Conservation (phyloP, 805 yeast species). For the Saccharomycopsis babjevae region DNA sequence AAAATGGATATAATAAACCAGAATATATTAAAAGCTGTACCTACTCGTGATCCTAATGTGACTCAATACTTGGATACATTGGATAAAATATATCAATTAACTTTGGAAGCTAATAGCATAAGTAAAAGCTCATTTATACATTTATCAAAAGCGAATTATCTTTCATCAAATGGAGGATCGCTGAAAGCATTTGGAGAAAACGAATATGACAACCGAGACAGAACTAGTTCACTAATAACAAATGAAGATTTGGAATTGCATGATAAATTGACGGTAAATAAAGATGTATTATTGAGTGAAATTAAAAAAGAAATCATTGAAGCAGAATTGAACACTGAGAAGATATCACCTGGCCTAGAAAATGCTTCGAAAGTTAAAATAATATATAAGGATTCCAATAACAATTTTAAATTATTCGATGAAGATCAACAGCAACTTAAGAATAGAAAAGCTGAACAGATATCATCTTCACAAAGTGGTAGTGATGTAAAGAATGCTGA, state of each 20-base stretch:
- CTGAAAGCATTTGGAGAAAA: slow-evolving; percentile 9
- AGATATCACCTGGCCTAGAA: background rate
- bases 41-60: background rate
- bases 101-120: slow-evolving; percentile 6
- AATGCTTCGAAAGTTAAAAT: background rate
- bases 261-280: slow-evolving; percentile 1
- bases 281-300: background rate
- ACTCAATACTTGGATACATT: slow-evolving; percentile 2
- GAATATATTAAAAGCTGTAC: background rate
- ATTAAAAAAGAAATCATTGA: background rate
- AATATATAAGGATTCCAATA: background rate
- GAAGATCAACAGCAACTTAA: background rate
- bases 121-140: slow-evolving; percentile 1
- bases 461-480: background rate
- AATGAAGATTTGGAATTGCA: background rate
- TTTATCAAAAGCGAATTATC: slow-evolving; percentile 13
- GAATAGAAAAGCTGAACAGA: background rate
- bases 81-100: slow-evolving; percentile 12
- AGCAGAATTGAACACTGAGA: background rate
- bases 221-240: background rate
- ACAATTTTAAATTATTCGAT: background rate
- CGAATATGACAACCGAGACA: slow-evolving; percentile 13
- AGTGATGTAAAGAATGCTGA: background rate
- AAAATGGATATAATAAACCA: background rate
- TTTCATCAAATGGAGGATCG: slow-evolving; percentile 1